Evolutionary conservation across 2,329 filamentous ascomycete genomes (phyloP), one percentile per base, ranked within the genome.

Genomic region (Dothideomycetes sp.): DNA sequence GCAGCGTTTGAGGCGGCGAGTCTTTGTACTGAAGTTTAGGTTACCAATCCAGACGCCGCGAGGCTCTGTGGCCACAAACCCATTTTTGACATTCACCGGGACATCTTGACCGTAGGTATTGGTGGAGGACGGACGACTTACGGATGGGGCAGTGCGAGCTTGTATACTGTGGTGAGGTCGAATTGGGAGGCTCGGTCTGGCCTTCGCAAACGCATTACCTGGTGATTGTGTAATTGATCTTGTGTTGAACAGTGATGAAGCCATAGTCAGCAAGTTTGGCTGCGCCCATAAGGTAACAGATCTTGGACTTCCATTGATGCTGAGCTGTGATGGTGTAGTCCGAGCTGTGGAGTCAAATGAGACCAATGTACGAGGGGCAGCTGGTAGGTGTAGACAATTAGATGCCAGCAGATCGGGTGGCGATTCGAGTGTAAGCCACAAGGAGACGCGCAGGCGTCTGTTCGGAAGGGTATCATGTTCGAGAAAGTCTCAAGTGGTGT

Each of bases 381-480:
- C 7, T 27, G 22, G 22, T 7, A 27, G 7, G 7, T 7, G 22
- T 27, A 12, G 22, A 12, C 36, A 18, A 19, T 41, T 41, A 19
- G 29, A 37, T 15, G 34, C 34, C 24, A 41, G 9, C n/a, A 41
- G 14, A n/a, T 41, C 34, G 10, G 39, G 39, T 19, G 39, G 39
- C 15, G 35, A 41, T 22, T 34, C 27, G 15, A 31, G 30, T 30
- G 39, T 41, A 17, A 30, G 37, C 39, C 39, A 41, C 7, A 41
- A 31, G 17, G 32, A 37, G 4, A 41, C 39, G 15, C 33, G 36
- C 15, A 41, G 17, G 16, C 30, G 39, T 12, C 30, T 37, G 22
- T 27, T 27, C 12, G 22, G 22, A 27, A 27, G 22, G 12, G 22
- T 7, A 12, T 27, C 22, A 7, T 27, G 7, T 27, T 12, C 12